Evolutionary conservation across 1,284 basidiomycete species (phyloP).

Genomic region (Trichosporon sp.): DNA sequence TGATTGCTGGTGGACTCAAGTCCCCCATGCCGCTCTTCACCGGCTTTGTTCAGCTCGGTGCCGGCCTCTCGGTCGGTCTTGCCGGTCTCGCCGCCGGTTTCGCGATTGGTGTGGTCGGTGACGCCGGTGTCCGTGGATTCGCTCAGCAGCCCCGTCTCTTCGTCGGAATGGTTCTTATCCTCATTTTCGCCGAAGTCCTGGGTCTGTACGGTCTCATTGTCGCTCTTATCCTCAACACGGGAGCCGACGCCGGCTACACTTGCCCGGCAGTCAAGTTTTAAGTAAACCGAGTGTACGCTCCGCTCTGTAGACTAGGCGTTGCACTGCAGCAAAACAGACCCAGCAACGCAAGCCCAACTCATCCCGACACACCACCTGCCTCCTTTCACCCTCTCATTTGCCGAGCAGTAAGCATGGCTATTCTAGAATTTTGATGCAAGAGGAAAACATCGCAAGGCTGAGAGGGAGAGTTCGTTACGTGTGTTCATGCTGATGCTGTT

Average conservation of each 20-base stretch:
- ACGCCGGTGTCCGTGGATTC: constrained; percentile 85
- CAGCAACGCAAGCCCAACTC: neutral
- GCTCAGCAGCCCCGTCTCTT: constrained; percentile 89
- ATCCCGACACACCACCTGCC: neutral
- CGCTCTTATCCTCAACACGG: constrained; percentile 55
- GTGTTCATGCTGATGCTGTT: no score
- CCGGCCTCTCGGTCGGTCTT: constrained; percentile 73
- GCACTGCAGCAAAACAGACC: neutral
- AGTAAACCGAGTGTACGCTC: neutral
- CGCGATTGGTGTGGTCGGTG: constrained; percentile 91
- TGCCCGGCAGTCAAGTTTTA: constrained; percentile 9
- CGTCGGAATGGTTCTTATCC: constrained; percentile 73
- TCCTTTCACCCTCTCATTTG: neutral
- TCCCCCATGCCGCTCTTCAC: constrained; percentile 65
- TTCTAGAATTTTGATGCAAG: constrained; percentile 3
- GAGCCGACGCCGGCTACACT: constrained; percentile 35
- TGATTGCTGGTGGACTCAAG: constrained; percentile 63
- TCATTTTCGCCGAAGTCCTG: constrained; percentile 92
- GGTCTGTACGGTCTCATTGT: constrained; percentile 57
- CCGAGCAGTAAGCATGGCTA: neutral
- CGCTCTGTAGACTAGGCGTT: neutral
- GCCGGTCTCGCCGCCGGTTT: constrained; percentile 85
- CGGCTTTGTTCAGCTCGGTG: constrained; percentile 84
- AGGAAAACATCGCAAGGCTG: neutral
- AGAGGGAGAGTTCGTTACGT: neutral